Conservation (phyloP, 805 yeast species). For the Metschnikowia anglica region DNA sequence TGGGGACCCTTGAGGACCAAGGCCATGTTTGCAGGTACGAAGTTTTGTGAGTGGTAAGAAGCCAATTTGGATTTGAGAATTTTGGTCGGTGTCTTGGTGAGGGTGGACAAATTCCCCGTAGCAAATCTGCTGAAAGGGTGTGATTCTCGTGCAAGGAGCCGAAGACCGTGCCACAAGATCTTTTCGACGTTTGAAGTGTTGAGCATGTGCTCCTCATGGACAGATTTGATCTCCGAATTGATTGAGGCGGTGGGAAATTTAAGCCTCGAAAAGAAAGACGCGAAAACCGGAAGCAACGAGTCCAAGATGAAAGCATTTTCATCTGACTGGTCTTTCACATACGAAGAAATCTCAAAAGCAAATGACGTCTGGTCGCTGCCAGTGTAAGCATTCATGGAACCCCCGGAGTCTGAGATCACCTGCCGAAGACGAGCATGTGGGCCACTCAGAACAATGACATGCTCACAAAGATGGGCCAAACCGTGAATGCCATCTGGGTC, state of each 20-base stretch:
- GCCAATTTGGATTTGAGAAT: conserved; percentile 34
- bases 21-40: conserved; percentile 49
- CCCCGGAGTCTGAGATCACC: conserved; percentile 57
- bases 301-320: conserved; percentile 42
- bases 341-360: conserved; percentile 59
- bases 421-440: conserved; percentile 36
- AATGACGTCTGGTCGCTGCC: conserved; percentile 66
- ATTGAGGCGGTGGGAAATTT: conserved; percentile 43
- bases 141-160: conserved; percentile 44
- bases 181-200: conserved; percentile 48
- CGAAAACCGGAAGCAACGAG: conserved; percentile 47
- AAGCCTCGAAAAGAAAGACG: conserved; percentile 53
- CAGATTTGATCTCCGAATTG: conserved; percentile 54
- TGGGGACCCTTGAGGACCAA: conserved; percentile 67
- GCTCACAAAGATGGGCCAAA: conserved; percentile 88
- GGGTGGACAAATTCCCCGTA: conserved; percentile 60
- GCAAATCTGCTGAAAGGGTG: conserved; percentile 63
- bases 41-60: conserved; percentile 43
- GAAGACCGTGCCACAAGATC: conserved; percentile 56
- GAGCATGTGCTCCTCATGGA: conserved; percentile 65
- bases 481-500: conserved; percentile 76
- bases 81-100: conserved; percentile 23
- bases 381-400: conserved; percentile 65
- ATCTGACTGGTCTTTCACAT: conserved; percentile 20
- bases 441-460: conserved; percentile 49